Evolutionary conservation across 2,329 filamentous ascomycete genomes (phyloP).

Genomic region (Corinectria fuckeliana): DNA sequence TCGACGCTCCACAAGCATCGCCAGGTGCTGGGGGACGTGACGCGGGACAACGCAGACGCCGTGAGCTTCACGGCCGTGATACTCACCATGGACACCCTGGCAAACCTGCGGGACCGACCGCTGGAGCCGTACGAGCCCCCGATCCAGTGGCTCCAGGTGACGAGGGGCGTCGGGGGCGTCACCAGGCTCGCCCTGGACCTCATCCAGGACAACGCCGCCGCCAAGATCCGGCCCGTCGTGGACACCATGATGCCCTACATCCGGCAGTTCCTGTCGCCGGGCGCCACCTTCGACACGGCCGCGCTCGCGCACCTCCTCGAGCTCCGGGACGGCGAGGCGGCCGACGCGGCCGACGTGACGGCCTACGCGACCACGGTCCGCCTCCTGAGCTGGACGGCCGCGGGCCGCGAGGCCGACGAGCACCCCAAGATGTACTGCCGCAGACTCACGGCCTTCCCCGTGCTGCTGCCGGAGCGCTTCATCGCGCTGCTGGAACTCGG

Average conservation of each 20-base stretch:
- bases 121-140: slow-evolving; percentile 33
- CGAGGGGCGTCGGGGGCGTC: slow-evolving; percentile 29
- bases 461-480: slow-evolving; percentile 26
- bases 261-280: not conserved
- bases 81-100: slow-evolving; percentile 31
- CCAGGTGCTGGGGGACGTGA: slow-evolving; percentile 17
- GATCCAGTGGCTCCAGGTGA: slow-evolving; percentile 34
- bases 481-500: slow-evolving; percentile 23
- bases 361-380: slow-evolving; percentile 26
- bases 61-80: slow-evolving; percentile 33
- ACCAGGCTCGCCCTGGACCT: slow-evolving; percentile 20
- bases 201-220: slow-evolving; percentile 14
- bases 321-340: slow-evolving; percentile 1
- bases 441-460: slow-evolving; percentile 27
- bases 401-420: slow-evolving; percentile 21
- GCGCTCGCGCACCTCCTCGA: slow-evolving; percentile 24
- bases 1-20: slow-evolving; percentile 28
- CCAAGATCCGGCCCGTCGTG: slow-evolving; percentile 24
- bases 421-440: slow-evolving; percentile 20
- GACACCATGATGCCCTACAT: slow-evolving; percentile 15
- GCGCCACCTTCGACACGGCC: not conserved
- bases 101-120: slow-evolving; percentile 23
- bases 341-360: slow-evolving; percentile 12
- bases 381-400: slow-evolving; percentile 26
- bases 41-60: slow-evolving; percentile 25